phyloP scores from a whole-genome alignment of 2,329 filamentous ascomycete species.

The Plectosphaerella sp. region DNA sequence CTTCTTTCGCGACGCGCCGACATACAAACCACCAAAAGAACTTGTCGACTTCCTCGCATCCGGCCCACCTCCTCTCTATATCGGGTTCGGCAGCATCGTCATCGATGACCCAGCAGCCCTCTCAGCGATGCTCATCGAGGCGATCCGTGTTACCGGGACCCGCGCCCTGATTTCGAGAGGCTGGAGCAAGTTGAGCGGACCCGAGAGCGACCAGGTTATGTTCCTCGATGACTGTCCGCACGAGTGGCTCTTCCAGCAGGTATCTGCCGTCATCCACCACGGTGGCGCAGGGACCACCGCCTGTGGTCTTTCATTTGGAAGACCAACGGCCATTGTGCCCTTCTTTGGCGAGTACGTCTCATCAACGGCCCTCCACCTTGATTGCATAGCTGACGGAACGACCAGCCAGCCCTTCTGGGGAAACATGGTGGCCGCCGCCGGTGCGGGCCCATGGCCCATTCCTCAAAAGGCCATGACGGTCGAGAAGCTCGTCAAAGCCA shows the following conservation, averaged over 20 bases:
- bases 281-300: conserved; percentile 75
- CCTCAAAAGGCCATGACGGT: conserved; percentile 26
- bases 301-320: conserved; percentile 64
- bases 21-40: conserved; percentile 48
- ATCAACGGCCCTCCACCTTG: background rate
- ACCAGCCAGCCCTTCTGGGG: conserved; percentile 32
- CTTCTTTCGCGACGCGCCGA: conserved; percentile 53
- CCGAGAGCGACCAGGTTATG: conserved; percentile 56
- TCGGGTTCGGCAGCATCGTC: conserved; percentile 72
- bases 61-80: conserved; percentile 63
- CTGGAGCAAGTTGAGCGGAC: conserved; percentile 65
- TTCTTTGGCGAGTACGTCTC: conserved; percentile 61
- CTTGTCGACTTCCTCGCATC: conserved; percentile 50
- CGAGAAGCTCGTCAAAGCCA: conserved; percentile 27
- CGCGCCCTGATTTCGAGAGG: conserved; percentile 69
- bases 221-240: conserved; percentile 71
- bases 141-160: conserved; percentile 58
- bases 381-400: background rate
- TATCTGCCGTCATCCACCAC: conserved; percentile 60
- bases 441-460: conserved; percentile 29
- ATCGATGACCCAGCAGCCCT: conserved; percentile 66
- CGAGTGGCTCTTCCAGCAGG: conserved; percentile 69
- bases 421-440: conserved; percentile 29
- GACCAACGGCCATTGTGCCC: conserved; percentile 70
- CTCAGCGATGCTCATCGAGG: conserved; percentile 66